A percentile compares a stretch with the other conserved stretches of the same genome.
phyloP scores from a whole-genome alignment of 164 flowering plant genomes.

The Chloranthus sessilifolius region DNA sequence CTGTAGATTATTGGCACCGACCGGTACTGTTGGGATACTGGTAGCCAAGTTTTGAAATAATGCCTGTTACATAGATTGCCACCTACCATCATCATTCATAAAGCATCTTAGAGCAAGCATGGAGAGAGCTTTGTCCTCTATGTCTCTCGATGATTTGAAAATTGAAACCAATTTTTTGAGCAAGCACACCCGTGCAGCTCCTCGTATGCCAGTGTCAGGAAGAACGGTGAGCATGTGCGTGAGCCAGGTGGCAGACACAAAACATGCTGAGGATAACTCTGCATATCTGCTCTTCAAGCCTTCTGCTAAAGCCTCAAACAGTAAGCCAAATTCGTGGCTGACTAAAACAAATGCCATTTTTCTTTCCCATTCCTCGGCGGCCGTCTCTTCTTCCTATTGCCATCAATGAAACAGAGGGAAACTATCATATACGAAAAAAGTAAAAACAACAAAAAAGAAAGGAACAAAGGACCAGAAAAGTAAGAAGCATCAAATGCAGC shows the following conservation, averaged over 20 bases:
- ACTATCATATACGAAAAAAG: no score
- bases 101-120: slow-evolving; percentile 72
- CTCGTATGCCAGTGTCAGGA: slow-evolving; percentile 76
- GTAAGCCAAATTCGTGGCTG: slow-evolving; percentile 75
- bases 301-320: slow-evolving; percentile 78
- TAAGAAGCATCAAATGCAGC: no score
- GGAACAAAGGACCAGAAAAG: neutral
- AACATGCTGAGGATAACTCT: slow-evolving; percentile 52
- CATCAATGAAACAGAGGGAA: neutral
- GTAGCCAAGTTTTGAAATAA: no score
- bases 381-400: slow-evolving; percentile 62
- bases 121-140: slow-evolving; percentile 62
- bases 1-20: no score
- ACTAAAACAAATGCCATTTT: slow-evolving; percentile 64
- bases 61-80: neutral
- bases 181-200: slow-evolving; percentile 72
- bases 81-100: slow-evolving; percentile 54
- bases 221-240: slow-evolving; percentile 53
- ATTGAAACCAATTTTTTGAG: slow-evolving; percentile 50
- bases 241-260: slow-evolving; percentile 76
- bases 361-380: slow-evolving; percentile 71
- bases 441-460: no score
- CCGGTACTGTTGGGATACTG: no score
- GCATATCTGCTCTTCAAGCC: slow-evolving; percentile 56
- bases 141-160: slow-evolving; percentile 49